Evolutionary conservation across 2,329 filamentous ascomycete species (phyloP), one percentile per base, ranked within the genome.

Genomic region (Helicocarpus griseus): DNA sequence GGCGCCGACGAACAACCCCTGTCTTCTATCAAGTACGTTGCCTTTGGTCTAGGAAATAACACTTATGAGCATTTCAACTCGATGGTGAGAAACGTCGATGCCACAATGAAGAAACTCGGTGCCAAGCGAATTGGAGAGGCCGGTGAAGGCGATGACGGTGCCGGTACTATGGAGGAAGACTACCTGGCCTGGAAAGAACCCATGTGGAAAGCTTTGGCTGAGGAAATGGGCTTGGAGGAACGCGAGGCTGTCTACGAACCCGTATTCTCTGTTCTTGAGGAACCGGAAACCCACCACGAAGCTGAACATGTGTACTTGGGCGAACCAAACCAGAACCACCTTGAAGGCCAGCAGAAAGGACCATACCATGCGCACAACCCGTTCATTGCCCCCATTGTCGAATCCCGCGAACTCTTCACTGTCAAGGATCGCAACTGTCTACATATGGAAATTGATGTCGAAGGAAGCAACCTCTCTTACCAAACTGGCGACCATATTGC

Each of bases 31-130:
- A 91, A 90, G 69, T 98, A 90, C 66, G 89, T 98, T 64, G 81
- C 89, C 52, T 98, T 98, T 63, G 93, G 93, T 64, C 82, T 98
- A 36, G 93, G 93, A 60, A 98, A 98, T 78, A 98, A 97, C 77
- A 97, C 93, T 26, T 98, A 98, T 68, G 93, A 98, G 68, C 93
- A 98, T 77, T 98, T 96, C 79, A 98, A 98, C 75, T 86, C 86
- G 49, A 95, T 98, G 89, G 90, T 98, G 54, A 89, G 91, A 68
- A 87, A 91, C 57, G 85, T 97, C 53, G 83, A 93, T 72, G 83
- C 86, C 68, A 83, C 83, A 56, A 75, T 98, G 53, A 77, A 82
- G 64, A 91, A 87, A 63, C 77, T 95, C 19, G 93, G 93, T 55
- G 93, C 87, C 11, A 78, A 83, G 64, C 81, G 89, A 59, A 88